Evolutionary conservation across 306 rosid genomes (phyloP).

Genomic region (Trifolium fragiferum): DNA sequence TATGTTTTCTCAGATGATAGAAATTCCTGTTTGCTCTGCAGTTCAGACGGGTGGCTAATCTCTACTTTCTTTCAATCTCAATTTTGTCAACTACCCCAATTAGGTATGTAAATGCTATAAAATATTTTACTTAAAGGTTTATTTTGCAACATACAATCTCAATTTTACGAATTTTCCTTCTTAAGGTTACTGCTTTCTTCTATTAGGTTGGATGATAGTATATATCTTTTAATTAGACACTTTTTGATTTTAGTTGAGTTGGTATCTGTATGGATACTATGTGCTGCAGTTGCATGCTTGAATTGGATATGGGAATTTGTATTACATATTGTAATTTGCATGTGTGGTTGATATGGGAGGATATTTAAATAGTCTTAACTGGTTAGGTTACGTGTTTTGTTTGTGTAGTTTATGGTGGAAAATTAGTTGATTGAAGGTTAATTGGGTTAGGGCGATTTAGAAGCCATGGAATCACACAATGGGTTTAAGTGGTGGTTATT

Average conservation of each 20-base stretch:
- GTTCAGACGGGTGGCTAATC: constrained; percentile 99
- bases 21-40: constrained; percentile 61
- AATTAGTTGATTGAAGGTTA: too few species aligned
- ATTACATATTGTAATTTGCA: too few species aligned
- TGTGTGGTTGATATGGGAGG: too few species aligned
- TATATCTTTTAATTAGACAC: neutral
- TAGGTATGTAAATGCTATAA: constrained; percentile 58
- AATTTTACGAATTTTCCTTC: neutral
- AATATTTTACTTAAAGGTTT: constrained; percentile 15
- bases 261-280: constrained; percentile 16
- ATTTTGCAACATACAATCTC: constrained; percentile 34
- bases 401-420: too few species aligned
- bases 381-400: too few species aligned
- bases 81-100: constrained; percentile 91
- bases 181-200: constrained; percentile 15
- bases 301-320: neutral
- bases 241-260: constrained; percentile 6
- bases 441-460: constrained; percentile 20
- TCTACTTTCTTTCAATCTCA: constrained; percentile 93
- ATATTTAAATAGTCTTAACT: too few species aligned
- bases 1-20: constrained; percentile 57
- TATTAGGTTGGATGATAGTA: neutral
- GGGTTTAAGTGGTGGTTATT: constrained; percentile 21
- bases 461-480: constrained; percentile 1
- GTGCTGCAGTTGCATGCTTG: neutral